Percentiles rank a stretch among this genome's conserved stretches.
Evolutionary conservation across 2,329 filamentous ascomycete species (phyloP).

Genomic region (Colletotrichum liaoningense): DNA sequence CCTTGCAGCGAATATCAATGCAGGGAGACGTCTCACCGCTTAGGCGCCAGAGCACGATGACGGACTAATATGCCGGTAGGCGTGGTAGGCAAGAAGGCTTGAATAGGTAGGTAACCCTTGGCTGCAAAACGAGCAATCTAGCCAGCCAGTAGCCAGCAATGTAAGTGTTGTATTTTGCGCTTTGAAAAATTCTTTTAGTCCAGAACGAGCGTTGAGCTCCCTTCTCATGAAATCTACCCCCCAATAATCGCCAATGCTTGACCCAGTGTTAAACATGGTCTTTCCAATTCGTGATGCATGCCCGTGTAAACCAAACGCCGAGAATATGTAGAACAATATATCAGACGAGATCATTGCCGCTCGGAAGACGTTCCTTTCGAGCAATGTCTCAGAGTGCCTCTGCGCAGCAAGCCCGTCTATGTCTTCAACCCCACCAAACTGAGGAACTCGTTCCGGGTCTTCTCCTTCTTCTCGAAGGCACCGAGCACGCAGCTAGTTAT

Average conservation of each 20-base stretch:
- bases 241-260: slow-evolving; percentile 32
- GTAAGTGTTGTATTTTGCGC: slow-evolving; percentile 13
- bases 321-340: slow-evolving; percentile 24
- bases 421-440: slow-evolving; percentile 77
- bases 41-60: neutral
- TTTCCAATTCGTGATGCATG: slow-evolving; percentile 30
- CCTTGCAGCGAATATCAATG: neutral
- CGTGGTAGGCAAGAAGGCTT: neutral
- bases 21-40: slow-evolving; percentile 18
- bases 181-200: neutral
- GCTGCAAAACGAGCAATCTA: neutral
- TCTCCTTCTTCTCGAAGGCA: slow-evolving; percentile 90
- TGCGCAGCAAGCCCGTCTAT: neutral
- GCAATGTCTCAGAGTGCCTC: slow-evolving; percentile 5
- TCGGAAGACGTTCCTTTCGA: neutral
- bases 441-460: slow-evolving; percentile 95
- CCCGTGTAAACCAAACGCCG: slow-evolving; percentile 26
- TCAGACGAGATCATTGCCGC: neutral
- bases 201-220: slow-evolving; percentile 37
- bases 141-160: neutral
- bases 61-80: neutral
- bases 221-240: slow-evolving; percentile 32
- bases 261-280: slow-evolving; percentile 38
- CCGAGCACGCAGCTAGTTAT: slow-evolving; percentile 99
- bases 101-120: neutral